Evolutionary conservation across 495 filamentous ascomycete species (phyloP), one percentile per base, ranked within the genome.

Genomic region (Penicillium macrosclerotiorum): DNA sequence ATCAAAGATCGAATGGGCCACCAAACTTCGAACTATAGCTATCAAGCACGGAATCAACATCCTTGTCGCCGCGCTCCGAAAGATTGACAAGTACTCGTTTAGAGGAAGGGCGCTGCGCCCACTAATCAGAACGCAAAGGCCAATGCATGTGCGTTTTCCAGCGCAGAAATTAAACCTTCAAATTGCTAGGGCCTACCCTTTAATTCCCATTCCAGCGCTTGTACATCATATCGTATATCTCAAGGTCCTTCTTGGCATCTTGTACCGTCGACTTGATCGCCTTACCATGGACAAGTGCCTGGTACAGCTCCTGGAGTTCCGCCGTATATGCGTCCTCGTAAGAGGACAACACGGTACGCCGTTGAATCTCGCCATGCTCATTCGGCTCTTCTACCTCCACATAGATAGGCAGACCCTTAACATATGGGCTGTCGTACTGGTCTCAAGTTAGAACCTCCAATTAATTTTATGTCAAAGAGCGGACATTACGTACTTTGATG

Each of bases 251-350:
- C 35, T 47, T 39, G 6, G 76, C 69, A 68, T 78, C 75, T 29
- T 51, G 40, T 0, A 57, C 57, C 1, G 59, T 72, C 12, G 77
- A 72, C 54, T 80, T 80, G 30, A 69, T 63, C n/a, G 43, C 7
- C 55, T 63, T 67, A 2, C 67, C 68, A 22, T 71, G 43, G 5
- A 60, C 51, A 13, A 76, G 47, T 32, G 60, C 60, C 9, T 57
- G 57, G 49, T 74, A 61, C 40, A 78, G 37, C 51, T 72, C 61
- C 49, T 59, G 62, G 30, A 76, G 45, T 59, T 78, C 75, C 0
- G 62, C 51, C 8, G 75, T 77, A 46, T 76, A 80, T 2, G 76
- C 56, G 55, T 79, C 75, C 49, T 79, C 73, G 48, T 71, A 79
- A 5, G 62, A 67, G 18, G 51, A 55, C 35, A 59, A 32, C 8